Evolutionary conservation across 2,329 filamentous ascomycete species (phyloP).

Genomic region (Neonectria coccinea): DNA sequence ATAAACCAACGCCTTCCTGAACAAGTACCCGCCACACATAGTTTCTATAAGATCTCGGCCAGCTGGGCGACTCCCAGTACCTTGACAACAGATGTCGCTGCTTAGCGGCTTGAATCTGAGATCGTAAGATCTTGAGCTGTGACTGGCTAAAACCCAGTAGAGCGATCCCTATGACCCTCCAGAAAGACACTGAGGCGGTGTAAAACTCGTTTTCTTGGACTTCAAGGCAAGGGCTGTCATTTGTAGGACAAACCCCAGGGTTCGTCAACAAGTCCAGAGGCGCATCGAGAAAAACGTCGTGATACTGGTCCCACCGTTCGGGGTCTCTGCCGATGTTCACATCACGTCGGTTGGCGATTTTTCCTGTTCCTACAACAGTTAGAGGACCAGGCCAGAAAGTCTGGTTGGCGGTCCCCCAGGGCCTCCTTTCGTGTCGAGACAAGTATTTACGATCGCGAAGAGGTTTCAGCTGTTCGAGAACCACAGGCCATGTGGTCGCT

Average conservation of each 20-base stretch:
- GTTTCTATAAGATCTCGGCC: slow-evolving; percentile 68
- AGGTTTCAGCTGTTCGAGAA: slow-evolving; percentile 59
- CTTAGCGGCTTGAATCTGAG: slow-evolving; percentile 62
- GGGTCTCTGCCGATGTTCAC: slow-evolving; percentile 34
- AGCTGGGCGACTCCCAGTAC: slow-evolving; percentile 71
- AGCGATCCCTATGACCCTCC: slow-evolving; percentile 61
- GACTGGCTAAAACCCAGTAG: slow-evolving; percentile 52
- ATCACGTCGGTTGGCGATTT: slow-evolving; percentile 45
- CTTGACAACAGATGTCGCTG: slow-evolving; percentile 64
- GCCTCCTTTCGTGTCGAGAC: slow-evolving; percentile 60
- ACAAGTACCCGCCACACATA: slow-evolving; percentile 67
- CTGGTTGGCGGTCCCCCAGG: slow-evolving; percentile 53
- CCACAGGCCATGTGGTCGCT: slow-evolving; percentile 41
- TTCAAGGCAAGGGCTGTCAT: slow-evolving; percentile 22
- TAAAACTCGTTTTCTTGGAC: slow-evolving; percentile 65
- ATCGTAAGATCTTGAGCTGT: slow-evolving; percentile 56
- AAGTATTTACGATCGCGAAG: slow-evolving; percentile 69
- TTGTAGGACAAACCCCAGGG: slow-evolving; percentile 24
- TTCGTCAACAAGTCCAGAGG: slow-evolving; percentile 59
- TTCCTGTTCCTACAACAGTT: slow-evolving; percentile 76
- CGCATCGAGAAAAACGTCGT: slow-evolving; percentile 76
- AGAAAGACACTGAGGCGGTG: slow-evolving; percentile 72
- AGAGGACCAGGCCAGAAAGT: slow-evolving; percentile 60
- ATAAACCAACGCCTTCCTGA: slow-evolving; percentile 66
- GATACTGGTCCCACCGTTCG: slow-evolving; percentile 36